A percentile compares a stretch with the other conserved stretches of the same genome.
Conservation (phyloP, 371 early-diverging fungal genomes). For the Mucor indicus region DNA sequence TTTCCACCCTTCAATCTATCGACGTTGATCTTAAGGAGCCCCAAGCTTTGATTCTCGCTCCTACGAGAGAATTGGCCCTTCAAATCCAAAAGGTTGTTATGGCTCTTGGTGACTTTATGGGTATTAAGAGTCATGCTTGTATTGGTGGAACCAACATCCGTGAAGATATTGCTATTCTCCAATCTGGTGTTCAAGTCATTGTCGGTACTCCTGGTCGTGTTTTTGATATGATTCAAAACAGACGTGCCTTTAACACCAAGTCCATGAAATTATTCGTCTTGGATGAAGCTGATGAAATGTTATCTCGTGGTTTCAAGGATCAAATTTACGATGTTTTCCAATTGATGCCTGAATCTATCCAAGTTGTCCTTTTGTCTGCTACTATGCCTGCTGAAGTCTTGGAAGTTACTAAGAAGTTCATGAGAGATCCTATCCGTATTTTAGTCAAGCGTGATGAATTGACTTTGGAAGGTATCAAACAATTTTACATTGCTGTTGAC, state of each 20-base stretch:
- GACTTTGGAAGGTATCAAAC: conserved; percentile 93
- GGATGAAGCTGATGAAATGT: conserved; percentile 98
- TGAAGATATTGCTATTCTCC: conserved; percentile 75
- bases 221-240: conserved; percentile 87
- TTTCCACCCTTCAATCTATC: conserved; percentile 87
- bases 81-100: conserved; percentile 87
- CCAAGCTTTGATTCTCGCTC: conserved; percentile 89
- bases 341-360: conserved; percentile 77
- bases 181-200: conserved; percentile 74
- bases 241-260: conserved; percentile 73
- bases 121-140: conserved; percentile 77
- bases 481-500: conserved; percentile 93
- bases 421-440: conserved; percentile 89
- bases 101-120: conserved; percentile 84
- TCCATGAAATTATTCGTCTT: conserved; percentile 90
- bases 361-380: conserved; percentile 90
- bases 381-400: conserved; percentile 93
- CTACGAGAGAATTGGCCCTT: conserved; percentile 91
- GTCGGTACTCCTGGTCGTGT: conserved; percentile 96
- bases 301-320: conserved; percentile 92
- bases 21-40: conserved; percentile 68
- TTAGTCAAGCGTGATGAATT: conserved; percentile 96
- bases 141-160: conserved; percentile 89
- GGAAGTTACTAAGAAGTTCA: conserved; percentile 90
- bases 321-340: conserved; percentile 93